Base-by-base conservation (phyloP, 352 stramenopile species). In the Phytophthora sp. region DNA sequence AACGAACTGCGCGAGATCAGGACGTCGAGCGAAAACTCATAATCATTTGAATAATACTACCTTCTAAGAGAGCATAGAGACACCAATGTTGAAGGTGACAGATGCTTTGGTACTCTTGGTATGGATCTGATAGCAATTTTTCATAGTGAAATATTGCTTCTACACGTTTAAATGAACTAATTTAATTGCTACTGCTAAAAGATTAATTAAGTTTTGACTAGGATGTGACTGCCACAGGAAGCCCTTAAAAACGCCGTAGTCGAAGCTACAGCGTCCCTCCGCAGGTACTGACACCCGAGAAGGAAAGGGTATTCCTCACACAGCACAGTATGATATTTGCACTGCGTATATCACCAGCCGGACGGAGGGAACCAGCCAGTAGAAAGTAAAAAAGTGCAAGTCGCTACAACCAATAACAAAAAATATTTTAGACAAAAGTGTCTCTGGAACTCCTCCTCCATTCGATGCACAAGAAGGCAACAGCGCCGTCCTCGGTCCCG, bases 281-380 rank as follows among this genome's bases (percentile, higher is more conserved):
- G 20, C 45, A 67, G 33, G 60, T 71, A 71, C 50, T 46, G 21
- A 63, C 56, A 71, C 57, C 49, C n/a, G 49, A 66, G 30, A 26
- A 46, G 56, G 31, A 65, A 20, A 53, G 31, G 39, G 42, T 54
- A 44, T 76, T 81, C 60, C 75, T 77, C 73, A 61, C 65, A 67
- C 73, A 86, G 55, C 63, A 71, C 63, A 42, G 47, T 79, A 59
- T 64, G 67, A 59, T 92, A 53, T 92, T 58, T 87, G 82, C 84
- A 92, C 81, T 86, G 82, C 84, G 81, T 92, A 92, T 92, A 92
- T 88, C 81, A 89, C 74, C 61, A 73, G 63, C 71, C 65, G 60
- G 74, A 88, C 55, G 71, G 72, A 66, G 38, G 44, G 60, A 58
- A 41, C 78, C 69, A 72, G 60, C 69, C 57, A 77, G 76, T 89